Percentiles rank a stretch among this genome's conserved stretches.
These are phyloP conservation scores for Eucalyptus marginata DNA, from an alignment of 345 rosid genomes.

Conservation along the genomic window DNA sequence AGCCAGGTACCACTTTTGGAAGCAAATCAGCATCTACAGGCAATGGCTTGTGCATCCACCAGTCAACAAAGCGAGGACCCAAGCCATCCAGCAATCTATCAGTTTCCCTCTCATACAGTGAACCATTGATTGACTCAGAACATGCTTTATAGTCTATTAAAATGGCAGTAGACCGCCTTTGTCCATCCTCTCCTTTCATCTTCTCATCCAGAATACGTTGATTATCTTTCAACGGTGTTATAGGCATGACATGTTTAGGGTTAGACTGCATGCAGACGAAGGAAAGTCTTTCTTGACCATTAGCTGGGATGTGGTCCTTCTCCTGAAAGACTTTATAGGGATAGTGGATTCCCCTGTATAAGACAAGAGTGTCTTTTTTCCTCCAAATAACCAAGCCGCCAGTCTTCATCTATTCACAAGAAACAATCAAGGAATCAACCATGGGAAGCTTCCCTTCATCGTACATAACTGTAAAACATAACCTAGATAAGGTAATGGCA, in stretches of 20 bases:
- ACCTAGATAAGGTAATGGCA: not conserved
- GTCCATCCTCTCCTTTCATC: not conserved
- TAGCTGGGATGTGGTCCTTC: not conserved
- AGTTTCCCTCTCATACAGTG: slow-evolving; percentile 72
- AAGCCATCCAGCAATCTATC: slow-evolving; percentile 76
- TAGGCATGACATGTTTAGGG: not conserved
- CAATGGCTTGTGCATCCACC: slow-evolving; percentile 93
- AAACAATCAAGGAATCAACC: not conserved
- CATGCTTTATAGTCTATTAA: not conserved
- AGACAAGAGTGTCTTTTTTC: slow-evolving; percentile 39
- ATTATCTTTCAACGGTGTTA: not conserved
- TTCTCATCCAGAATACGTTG: not conserved
- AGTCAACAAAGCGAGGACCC: slow-evolving; percentile 78
- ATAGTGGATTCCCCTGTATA: slow-evolving; percentile 43
- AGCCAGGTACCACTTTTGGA: slow-evolving; percentile 56
- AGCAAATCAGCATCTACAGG: slow-evolving; percentile 87
- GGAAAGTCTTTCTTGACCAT: not conserved
- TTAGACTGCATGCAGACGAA: not conserved
- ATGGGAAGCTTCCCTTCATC: not conserved
- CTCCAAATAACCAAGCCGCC: slow-evolving; percentile 78
- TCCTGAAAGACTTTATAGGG: not conserved
- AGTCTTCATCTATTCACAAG: slow-evolving; percentile 54
- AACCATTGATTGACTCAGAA: slow-evolving; percentile 14
- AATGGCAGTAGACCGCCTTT: not conserved
- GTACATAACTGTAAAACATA: not conserved